Conservation (phyloP, 805 yeast species). For the Hanseniaspora jakobsenii region DNA sequence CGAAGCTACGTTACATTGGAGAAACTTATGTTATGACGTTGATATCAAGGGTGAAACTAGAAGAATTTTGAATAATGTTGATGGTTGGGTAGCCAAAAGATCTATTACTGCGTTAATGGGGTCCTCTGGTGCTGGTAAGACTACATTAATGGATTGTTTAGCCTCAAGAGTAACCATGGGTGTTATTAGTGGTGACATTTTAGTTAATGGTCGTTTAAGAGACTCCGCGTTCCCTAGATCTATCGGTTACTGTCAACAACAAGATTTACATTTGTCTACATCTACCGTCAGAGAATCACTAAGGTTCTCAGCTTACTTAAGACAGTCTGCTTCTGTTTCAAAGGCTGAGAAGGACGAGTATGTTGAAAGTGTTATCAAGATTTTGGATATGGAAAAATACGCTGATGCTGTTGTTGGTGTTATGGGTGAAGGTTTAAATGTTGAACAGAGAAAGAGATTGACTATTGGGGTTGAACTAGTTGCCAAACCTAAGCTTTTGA, state of each 20-base stretch:
- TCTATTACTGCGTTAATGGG: conserved; percentile 71
- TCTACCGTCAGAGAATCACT: conserved; percentile 65
- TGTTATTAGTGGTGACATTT: conserved; percentile 54
- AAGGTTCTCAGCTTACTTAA: conserved; percentile 50
- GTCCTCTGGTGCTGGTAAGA: conserved; percentile 73
- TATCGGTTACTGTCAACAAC: conserved; percentile 69
- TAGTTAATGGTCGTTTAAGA: conserved; percentile 51
- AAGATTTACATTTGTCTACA: conserved; percentile 54
- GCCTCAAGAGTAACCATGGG: conserved; percentile 65
- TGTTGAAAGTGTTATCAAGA: conserved; percentile 51
- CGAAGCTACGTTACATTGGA: conserved; percentile 62
- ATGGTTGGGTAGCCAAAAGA: conserved; percentile 78
- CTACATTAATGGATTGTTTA: conserved; percentile 57
- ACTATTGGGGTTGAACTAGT: conserved; percentile 61
- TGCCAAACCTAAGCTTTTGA: conserved; percentile 48
- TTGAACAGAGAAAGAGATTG: conserved; percentile 50
- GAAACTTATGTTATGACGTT: conserved; percentile 58
- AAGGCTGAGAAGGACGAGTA: conserved; percentile 47
- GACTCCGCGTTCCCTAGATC: conserved; percentile 49
- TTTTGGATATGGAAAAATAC: conserved; percentile 51
- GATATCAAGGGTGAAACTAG: conserved; percentile 49
- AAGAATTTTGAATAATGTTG: conserved; percentile 50
- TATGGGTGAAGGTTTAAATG: conserved; percentile 57
- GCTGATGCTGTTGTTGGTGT: conserved; percentile 67
- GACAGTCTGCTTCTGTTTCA: conserved; percentile 47